Base-by-base conservation (phyloP, 148 eudicot genomes). In the Chenopodium formosanum region DNA sequence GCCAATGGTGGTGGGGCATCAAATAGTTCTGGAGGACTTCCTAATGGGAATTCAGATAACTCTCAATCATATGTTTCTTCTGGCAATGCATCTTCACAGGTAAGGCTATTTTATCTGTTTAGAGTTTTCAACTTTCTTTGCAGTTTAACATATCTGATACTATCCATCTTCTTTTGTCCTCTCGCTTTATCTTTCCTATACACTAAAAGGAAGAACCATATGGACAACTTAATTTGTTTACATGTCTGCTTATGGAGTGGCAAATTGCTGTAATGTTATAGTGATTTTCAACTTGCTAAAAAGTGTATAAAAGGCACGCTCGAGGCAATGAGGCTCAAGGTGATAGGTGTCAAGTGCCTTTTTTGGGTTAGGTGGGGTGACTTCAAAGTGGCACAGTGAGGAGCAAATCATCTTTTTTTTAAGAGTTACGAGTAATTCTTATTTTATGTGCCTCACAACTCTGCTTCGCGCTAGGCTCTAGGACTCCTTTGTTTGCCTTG, bases 21-120 rank as follows among this genome's bases (percentile, higher is more conserved):
- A 63, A 82, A 32, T 85, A 86, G 78, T 75, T 77, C 95, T 58
- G 89, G 83, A 37, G 81, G 79, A 79, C 85, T 87, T 78, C 79
- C 84, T 62, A 91, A 88, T 85, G 97, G 91, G 70, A 88, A 90
- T 82, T 64, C 85, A 25, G 98, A 92, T 74, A 88, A 80, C 76
- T 80, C 82, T 79, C 85, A 87, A 53, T 83, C 92, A 34, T 79
- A 84, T 88, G 86, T 73, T 78, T 88, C 92, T 60, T 80, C 87
- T 67, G 91, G 89, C 80, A 85, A 83, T 82, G 82, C 87, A 23
- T 80, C 91, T 68, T 48, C 80, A 8, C 97, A 92, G 94, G 98
- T 94, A 77, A 20, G 47, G 8, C 31, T 85, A 48, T 27, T 6
- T 20, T 69, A 34, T 80, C 10, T 48, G 20, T 56, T 23, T 66